phyloP scores from a whole-genome alignment of 139 green algal species.

The Chlorella vulgaris region DNA sequence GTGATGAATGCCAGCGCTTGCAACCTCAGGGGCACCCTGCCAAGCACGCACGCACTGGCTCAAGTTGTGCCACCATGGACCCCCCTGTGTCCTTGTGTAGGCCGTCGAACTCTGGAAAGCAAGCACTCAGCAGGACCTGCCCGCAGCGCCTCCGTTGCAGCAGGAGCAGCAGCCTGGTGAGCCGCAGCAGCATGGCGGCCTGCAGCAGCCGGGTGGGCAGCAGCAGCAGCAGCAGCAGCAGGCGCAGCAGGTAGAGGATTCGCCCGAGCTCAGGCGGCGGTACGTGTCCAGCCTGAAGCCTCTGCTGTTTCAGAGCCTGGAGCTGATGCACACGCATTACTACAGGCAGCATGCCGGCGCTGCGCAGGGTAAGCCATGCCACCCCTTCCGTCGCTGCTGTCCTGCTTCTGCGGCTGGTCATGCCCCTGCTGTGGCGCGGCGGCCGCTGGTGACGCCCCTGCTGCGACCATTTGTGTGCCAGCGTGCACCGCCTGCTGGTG shows the following conservation, averaged over 20 bases:
- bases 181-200: not conserved
- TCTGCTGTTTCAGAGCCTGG: slow-evolving; percentile 24
- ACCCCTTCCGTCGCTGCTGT: too few species aligned
- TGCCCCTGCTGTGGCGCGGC: too few species aligned
- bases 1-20: too few species aligned
- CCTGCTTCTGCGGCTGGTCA: too few species aligned
- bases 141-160: not conserved
- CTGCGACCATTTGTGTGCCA: too few species aligned
- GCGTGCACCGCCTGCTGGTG: too few species aligned
- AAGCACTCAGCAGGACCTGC: not conserved
- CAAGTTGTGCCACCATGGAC: not conserved
- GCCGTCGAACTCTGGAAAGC: slow-evolving; percentile 14
- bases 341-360: not conserved
- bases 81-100: not conserved
- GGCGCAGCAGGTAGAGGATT: not conserved
- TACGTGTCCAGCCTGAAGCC: slow-evolving; percentile 12
- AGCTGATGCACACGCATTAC: slow-evolving; percentile 16
- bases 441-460: too few species aligned
- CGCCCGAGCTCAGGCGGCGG: slow-evolving; percentile 8
- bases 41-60: too few species aligned
- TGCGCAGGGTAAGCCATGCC: too few species aligned
- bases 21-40: too few species aligned
- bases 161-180: not conserved
- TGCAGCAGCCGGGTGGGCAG: not conserved
- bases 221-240: not conserved